Base-by-base conservation (phyloP, 2,329 filamentous ascomycete species). In the Exophiala xenobiotica region DNA sequence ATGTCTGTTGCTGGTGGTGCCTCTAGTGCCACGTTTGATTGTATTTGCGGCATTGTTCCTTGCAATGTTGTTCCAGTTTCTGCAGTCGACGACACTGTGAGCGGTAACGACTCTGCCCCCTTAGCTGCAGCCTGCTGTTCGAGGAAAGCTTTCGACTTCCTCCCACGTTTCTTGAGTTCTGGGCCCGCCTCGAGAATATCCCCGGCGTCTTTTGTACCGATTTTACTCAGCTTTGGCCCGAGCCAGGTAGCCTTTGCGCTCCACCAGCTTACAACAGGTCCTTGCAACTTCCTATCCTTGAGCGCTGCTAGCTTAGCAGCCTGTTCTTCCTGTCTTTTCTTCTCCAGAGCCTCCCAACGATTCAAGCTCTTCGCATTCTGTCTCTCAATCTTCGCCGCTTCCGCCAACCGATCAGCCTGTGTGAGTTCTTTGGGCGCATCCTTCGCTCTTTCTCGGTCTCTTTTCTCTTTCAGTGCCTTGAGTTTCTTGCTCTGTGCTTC, bases 301-400 rank as follows among this genome's bases (percentile, higher is more conserved):
- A 97, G 75, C 11, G 92, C 93, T 31, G 92, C 90, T 41, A 97
- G 76, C 70, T 87, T 92, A 33, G 85, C 87, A 58, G 83, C 81
- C 55, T 92, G 81, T 65, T 95, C 88, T 63, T 92, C 89, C 60
- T 91, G 87, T 52, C 92, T 83, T 67, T 87, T 84, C 70, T 90
- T 90, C 72, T 99, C 93, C 5, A 90, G 88, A 68, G 90, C 87
- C 68, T 97, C 91, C 91, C 92, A 97, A 49, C 89, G 80, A 65
- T 92, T 96, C 64, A 96, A 73, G 69, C 87, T 97, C 77, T 89
- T 95, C 61, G 86, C 81, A 69, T 99, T 96, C 63, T 85, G 78
- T 69, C 87, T 86, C 70, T 97, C 93, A 5, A 95, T 85, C 46
- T 85, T 74, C 14, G 86, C 88, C 1, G 91, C 91, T 69, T 95